A percentile compares a stretch with the other conserved stretches of the same genome.
These are phyloP conservation scores for Schizophyllum commune DNA, from an alignment of 1,284 basidiomycete species.

Conservation along the genomic window DNA sequence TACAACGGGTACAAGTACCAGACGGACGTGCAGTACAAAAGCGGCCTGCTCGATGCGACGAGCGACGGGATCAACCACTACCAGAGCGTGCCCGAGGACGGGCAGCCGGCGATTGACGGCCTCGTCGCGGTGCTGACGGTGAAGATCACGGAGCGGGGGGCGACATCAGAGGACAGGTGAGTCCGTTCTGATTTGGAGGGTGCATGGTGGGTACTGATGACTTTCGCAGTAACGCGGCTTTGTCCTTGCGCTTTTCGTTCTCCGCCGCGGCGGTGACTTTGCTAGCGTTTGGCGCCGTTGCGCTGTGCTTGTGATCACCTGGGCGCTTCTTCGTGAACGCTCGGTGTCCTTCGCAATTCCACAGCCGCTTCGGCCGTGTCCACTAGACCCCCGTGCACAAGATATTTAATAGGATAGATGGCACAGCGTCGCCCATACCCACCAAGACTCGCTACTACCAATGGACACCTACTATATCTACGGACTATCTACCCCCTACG, in stretches of 20 bases:
- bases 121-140: conserved; percentile 79
- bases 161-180: not conserved
- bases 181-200: not conserved
- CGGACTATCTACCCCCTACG: too few relatives aligned
- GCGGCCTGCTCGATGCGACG: conserved; percentile 61
- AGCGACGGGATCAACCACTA: conserved; percentile 77
- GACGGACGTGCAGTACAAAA: conserved; percentile 58
- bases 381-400: too few relatives aligned
- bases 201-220: not conserved
- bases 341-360: too few relatives aligned
- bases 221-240: not conserved
- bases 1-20: conserved; percentile 62
- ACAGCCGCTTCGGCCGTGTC: too few relatives aligned
- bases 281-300: not conserved
- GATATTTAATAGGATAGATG: too few relatives aligned
- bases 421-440: too few relatives aligned
- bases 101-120: conserved; percentile 71
- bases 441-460: too few relatives aligned
- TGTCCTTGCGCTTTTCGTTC: not conserved
- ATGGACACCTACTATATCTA: too few relatives aligned
- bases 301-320: not conserved
- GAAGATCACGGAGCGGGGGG: conserved; percentile 38
- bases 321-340: too few relatives aligned
- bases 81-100: conserved; percentile 48
- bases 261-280: not conserved